Evolutionary conservation across 495 filamentous ascomycete species (phyloP).

Genomic region (Xylaria longipes): DNA sequence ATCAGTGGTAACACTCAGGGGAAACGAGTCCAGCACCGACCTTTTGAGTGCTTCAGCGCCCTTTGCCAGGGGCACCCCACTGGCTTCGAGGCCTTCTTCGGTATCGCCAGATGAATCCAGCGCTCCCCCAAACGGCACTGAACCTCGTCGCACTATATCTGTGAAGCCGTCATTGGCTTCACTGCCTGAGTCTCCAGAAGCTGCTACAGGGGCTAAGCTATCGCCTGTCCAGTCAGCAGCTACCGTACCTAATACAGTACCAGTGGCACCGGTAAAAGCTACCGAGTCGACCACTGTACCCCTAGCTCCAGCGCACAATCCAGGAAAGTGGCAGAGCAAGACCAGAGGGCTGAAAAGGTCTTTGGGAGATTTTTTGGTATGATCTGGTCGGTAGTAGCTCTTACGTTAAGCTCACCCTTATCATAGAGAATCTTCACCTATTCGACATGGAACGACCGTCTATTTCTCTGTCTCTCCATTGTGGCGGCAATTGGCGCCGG

Average conservation of each 20-base stretch:
- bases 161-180: slow-evolving; percentile 34
- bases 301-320: slow-evolving; percentile 5
- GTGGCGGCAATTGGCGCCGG: slow-evolving; percentile 58
- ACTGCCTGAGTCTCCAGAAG: slow-evolving; percentile 31
- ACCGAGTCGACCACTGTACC: slow-evolving; percentile 20
- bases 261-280: background rate
- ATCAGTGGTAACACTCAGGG: slow-evolving; percentile 24
- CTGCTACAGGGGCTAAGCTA: slow-evolving; percentile 25
- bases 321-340: slow-evolving; percentile 21
- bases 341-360: slow-evolving; percentile 11
- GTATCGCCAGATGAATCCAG: slow-evolving; percentile 29
- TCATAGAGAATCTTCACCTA: slow-evolving; percentile 57
- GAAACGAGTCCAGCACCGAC: slow-evolving; percentile 32
- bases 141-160: slow-evolving; percentile 28
- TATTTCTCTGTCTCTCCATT: slow-evolving; percentile 47
- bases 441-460: slow-evolving; percentile 52
- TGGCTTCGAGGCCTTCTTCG: slow-evolving; percentile 32
- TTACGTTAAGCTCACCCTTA: background rate
- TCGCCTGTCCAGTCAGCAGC: slow-evolving; percentile 34
- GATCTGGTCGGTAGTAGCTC: slow-evolving; percentile 42
- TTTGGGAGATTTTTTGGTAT: slow-evolving; percentile 18
- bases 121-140: slow-evolving; percentile 2
- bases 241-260: background rate
- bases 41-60: slow-evolving; percentile 35
- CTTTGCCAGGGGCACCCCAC: slow-evolving; percentile 32